Evolutionary conservation across 805 yeast genomes (phyloP).

Genomic region (Debaryomyces castellii): DNA sequence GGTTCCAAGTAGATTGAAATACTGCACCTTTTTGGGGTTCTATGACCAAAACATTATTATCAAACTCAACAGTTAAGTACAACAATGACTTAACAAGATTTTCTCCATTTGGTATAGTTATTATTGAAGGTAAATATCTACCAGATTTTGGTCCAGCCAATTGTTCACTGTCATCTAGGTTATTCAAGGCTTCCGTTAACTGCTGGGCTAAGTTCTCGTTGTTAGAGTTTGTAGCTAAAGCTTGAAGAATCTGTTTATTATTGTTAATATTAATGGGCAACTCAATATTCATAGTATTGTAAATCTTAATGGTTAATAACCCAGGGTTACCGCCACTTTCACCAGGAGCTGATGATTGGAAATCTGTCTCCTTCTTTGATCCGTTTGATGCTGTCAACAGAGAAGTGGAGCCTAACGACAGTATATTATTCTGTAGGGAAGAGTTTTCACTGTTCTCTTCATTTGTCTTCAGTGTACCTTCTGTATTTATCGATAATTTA

Average conservation of each 20-base stretch:
- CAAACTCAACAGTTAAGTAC: constrained; percentile 88
- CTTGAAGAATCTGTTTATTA: constrained; percentile 61
- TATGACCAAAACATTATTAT: constrained; percentile 85
- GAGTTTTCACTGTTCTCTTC: neutral
- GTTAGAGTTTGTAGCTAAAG: constrained; percentile 56
- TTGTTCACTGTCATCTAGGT: constrained; percentile 15
- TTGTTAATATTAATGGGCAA: constrained; percentile 72
- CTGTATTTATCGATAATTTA: constrained; percentile 14
- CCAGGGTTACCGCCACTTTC: constrained; percentile 50
- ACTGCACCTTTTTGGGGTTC: constrained; percentile 86
- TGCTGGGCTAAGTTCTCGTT: constrained; percentile 28
- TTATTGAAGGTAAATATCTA: constrained; percentile 50
- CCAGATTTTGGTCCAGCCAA: constrained; percentile 34
- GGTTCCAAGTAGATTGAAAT: constrained; percentile 78
- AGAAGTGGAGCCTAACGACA: neutral
- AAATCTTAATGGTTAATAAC: constrained; percentile 72
- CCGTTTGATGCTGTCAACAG: neutral
- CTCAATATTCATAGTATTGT: constrained; percentile 63
- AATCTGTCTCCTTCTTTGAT: neutral
- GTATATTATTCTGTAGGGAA: neutral
- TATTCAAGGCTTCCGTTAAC: constrained; percentile 31
- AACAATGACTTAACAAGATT: constrained; percentile 64
- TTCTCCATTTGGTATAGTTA: constrained; percentile 52
- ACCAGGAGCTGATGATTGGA: neutral
- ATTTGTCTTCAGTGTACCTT: constrained; percentile 4